Percentiles rank a stretch among this genome's conserved stretches.
These are phyloP conservation scores for Fraxinus latifolia DNA, from an alignment of 305 asterid genomes.

Conservation along the genomic window DNA sequence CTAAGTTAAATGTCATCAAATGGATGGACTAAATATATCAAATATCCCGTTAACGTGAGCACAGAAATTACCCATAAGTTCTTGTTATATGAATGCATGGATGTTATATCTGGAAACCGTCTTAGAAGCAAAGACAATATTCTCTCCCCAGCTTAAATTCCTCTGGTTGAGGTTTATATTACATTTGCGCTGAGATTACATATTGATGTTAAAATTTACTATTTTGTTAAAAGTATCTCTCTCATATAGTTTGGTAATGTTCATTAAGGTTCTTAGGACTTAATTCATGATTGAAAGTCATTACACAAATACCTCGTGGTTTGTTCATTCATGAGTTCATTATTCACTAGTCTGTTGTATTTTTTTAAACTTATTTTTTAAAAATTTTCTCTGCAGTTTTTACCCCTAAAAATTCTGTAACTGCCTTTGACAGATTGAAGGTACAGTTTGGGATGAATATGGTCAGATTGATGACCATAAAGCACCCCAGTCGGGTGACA, in stretches of 20 bases:
- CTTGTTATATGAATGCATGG: background rate
- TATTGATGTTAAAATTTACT: background rate
- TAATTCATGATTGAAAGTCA: background rate
- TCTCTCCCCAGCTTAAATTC: background rate
- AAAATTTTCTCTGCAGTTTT: slow-evolving; percentile 38
- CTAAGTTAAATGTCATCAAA: background rate
- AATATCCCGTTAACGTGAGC: background rate
- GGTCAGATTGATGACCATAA: slow-evolving; percentile 54
- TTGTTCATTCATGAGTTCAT: background rate
- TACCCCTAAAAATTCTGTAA: slow-evolving; percentile 43
- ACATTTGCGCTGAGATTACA: background rate
- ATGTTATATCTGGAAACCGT: background rate
- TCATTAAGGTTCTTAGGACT: background rate
- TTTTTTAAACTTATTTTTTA: slow-evolving; percentile 24
- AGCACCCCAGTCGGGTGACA: slow-evolving; percentile 49
- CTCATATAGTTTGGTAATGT: background rate
- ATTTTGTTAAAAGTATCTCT: background rate
- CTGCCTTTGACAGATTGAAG: slow-evolving; percentile 61
- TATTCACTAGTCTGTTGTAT: slow-evolving; percentile 10
- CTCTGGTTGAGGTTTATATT: background rate
- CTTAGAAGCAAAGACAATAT: background rate
- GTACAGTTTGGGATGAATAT: slow-evolving; percentile 57
- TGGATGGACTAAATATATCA: background rate
- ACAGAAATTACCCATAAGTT: background rate
- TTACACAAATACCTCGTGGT: background rate